Evolutionary conservation across 495 filamentous ascomycete species (phyloP).

Genomic region (Acidomyces sp.): DNA sequence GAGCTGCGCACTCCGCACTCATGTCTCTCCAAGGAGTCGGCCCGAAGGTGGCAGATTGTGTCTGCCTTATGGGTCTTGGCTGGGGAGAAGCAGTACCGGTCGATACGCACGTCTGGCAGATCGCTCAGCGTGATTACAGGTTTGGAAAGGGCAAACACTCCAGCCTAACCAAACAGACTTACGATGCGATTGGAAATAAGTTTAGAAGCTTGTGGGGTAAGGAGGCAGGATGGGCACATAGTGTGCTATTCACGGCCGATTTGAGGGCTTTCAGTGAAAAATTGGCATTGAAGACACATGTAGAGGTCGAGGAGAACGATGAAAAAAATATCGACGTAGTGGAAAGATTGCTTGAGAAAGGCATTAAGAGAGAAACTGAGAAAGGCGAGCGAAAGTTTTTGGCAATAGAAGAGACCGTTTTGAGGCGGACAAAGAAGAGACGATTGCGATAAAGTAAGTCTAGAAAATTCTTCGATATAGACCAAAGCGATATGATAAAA

Average conservation of each 20-base stretch:
- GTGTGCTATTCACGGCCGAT: constrained; percentile 90
- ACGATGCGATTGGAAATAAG: constrained; percentile 78
- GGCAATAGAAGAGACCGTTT: constrained; percentile 20
- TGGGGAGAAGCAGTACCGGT: constrained; percentile 92
- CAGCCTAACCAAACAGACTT: constrained; percentile 74
- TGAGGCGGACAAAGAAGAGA: constrained; percentile 11
- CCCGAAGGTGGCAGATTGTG: constrained; percentile 93
- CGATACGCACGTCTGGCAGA: constrained; percentile 98
- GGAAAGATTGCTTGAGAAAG: constrained; percentile 21
- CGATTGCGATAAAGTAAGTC: constrained; percentile 1
- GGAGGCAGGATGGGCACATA: constrained; percentile 95
- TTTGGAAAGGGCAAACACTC: constrained; percentile 78
- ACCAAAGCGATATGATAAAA: background rate
- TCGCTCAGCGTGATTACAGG: constrained; percentile 87
- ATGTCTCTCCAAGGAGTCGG: constrained; percentile 74
- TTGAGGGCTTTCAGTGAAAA: constrained; percentile 68
- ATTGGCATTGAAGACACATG: constrained; percentile 39
- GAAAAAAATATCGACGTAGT: constrained; percentile 20
- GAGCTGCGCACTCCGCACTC: constrained; percentile 67
- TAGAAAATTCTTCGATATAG: background rate
- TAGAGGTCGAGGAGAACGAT: constrained; percentile 21
- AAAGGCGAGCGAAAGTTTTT: constrained; percentile 21
- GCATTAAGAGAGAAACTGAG: constrained; percentile 27
- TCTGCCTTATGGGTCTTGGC: constrained; percentile 92
- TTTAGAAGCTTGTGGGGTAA: constrained; percentile 86